Percentiles rank a stretch among this genome's conserved stretches.
phyloP scores from a whole-genome alignment of 2,329 filamentous ascomycete species.

The Pezicula carpinea region DNA sequence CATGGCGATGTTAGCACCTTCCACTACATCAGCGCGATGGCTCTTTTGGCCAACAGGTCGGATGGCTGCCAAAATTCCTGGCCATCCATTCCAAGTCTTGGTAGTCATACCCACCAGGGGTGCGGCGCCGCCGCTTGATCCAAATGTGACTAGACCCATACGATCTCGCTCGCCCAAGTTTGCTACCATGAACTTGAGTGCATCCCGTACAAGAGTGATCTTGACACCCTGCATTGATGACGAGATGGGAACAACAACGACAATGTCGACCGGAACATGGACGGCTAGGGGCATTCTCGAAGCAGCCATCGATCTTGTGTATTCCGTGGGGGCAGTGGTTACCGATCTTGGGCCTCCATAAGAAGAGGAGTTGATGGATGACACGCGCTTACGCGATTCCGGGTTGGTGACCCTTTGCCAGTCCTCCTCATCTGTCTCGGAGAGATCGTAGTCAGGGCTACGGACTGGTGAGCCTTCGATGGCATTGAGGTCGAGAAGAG shows the following conservation, averaged over 20 bases:
- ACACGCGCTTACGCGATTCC: slow-evolving; percentile 55
- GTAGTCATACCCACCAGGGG: slow-evolving; percentile 98
- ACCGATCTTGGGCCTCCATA: slow-evolving; percentile 79
- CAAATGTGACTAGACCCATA: slow-evolving; percentile 96
- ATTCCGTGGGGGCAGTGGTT: slow-evolving; percentile 87
- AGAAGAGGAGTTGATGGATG: slow-evolving; percentile 74
- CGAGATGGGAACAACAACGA: slow-evolving; percentile 94
- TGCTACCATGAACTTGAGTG: slow-evolving; percentile 85
- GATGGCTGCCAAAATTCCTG: slow-evolving; percentile 79
- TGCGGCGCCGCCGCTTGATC: slow-evolving; percentile 87
- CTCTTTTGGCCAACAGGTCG: slow-evolving; percentile 95
- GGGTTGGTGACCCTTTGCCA: slow-evolving; percentile 58
- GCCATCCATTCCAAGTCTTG: slow-evolving; percentile 90
- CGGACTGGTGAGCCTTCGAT: slow-evolving; percentile 59
- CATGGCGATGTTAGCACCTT: slow-evolving; percentile 97
- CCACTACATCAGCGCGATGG: slow-evolving; percentile 90
- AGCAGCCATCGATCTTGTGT: slow-evolving; percentile 60
- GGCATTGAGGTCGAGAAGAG: slow-evolving; percentile 76
- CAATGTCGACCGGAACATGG: slow-evolving; percentile 90
- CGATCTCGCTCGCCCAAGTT: slow-evolving; percentile 88
- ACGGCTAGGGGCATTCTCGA: slow-evolving; percentile 37
- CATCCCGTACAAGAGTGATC: slow-evolving; percentile 88
- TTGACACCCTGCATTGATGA: slow-evolving; percentile 99
- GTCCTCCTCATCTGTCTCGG: slow-evolving; percentile 85
- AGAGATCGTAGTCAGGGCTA: slow-evolving; percentile 76